Conservation (phyloP, 371 early-diverging fungal species). For the Lichtheimia corymbifera region DNA sequence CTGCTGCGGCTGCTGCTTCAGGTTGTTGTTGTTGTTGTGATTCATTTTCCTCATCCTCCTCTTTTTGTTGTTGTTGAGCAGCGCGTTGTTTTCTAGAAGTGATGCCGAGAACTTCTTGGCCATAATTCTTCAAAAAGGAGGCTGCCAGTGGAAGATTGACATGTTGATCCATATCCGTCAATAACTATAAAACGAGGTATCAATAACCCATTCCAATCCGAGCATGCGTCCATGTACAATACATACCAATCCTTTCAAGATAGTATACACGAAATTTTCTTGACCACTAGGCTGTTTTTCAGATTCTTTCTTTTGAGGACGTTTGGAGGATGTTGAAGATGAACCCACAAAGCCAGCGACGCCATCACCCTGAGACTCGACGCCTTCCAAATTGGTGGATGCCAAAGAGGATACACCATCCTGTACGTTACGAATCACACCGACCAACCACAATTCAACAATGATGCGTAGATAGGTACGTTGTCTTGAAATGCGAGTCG, state of each 20-base stretch:
- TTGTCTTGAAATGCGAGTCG: constrained; percentile 67
- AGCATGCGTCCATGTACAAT: background rate
- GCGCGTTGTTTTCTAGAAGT: constrained; percentile 53
- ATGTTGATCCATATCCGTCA: constrained; percentile 54
- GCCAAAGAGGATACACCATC: constrained; percentile 59
- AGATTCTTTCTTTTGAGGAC: constrained; percentile 22
- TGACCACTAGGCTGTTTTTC: constrained; percentile 15
- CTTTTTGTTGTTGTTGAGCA: constrained; percentile 40
- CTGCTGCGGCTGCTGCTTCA: background rate
- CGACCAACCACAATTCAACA: constrained; percentile 84
- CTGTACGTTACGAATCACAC: constrained; percentile 73
- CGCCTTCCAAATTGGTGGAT: constrained; percentile 50
- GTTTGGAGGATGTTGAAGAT: constrained; percentile 11
- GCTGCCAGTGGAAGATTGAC: constrained; percentile 77
- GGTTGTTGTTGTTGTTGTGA: too few species aligned
- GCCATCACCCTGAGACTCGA: constrained; percentile 53
- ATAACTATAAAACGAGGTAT: constrained; percentile 30
- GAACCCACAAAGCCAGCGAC: constrained; percentile 56
- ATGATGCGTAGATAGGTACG: constrained; percentile 73
- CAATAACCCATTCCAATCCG: background rate
- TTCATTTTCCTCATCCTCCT: constrained; percentile 23
- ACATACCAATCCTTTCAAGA: constrained; percentile 42
- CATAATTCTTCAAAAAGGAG: constrained; percentile 75
- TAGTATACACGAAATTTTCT: constrained; percentile 36
- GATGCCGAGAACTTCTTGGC: constrained; percentile 57